Conservation (phyloP, 164 flowering plant genomes). For the Dillenia suffruticosa region DNA sequence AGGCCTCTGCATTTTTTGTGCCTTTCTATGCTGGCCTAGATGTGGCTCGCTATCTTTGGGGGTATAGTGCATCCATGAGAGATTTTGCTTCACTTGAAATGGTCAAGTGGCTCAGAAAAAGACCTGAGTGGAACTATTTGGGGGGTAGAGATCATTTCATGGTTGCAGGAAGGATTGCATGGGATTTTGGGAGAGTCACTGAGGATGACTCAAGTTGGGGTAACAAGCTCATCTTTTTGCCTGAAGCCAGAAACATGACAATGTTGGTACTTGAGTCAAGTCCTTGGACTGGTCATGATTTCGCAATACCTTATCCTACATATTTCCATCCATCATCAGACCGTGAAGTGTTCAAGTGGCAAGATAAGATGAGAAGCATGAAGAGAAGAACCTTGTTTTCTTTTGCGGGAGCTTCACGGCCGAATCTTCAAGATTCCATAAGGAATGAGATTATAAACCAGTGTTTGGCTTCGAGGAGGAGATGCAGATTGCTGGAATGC, state of each 20-base stretch:
- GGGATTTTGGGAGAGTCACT: slow-evolving; percentile 57
- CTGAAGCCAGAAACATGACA: slow-evolving; percentile 53
- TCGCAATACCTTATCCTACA: slow-evolving; percentile 73
- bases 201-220: slow-evolving; percentile 58
- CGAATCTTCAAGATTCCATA: slow-evolving; percentile 32
- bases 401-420: slow-evolving; percentile 63
- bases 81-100: slow-evolving; percentile 38
- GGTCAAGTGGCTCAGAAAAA: slow-evolving; percentile 37
- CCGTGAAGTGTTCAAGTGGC: slow-evolving; percentile 48
- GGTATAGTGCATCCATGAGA: slow-evolving; percentile 17
- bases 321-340: slow-evolving; percentile 71
- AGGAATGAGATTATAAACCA: slow-evolving; percentile 51
- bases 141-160: slow-evolving; percentile 70
- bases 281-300: slow-evolving; percentile 50
- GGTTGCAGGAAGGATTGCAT: slow-evolving; percentile 60
- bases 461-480: slow-evolving; percentile 32
- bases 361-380: slow-evolving; percentile 43
- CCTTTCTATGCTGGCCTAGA: slow-evolving; percentile 78
- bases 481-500: slow-evolving; percentile 52
- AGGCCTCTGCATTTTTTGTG: slow-evolving; percentile 61
- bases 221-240: slow-evolving; percentile 44
- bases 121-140: slow-evolving; percentile 55
- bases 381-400: slow-evolving; percentile 38
- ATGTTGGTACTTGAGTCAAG: slow-evolving; percentile 51
- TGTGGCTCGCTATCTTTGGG: slow-evolving; percentile 50